Conservation (phyloP, 805 yeast species). For the Hanseniaspora clermontiae region DNA sequence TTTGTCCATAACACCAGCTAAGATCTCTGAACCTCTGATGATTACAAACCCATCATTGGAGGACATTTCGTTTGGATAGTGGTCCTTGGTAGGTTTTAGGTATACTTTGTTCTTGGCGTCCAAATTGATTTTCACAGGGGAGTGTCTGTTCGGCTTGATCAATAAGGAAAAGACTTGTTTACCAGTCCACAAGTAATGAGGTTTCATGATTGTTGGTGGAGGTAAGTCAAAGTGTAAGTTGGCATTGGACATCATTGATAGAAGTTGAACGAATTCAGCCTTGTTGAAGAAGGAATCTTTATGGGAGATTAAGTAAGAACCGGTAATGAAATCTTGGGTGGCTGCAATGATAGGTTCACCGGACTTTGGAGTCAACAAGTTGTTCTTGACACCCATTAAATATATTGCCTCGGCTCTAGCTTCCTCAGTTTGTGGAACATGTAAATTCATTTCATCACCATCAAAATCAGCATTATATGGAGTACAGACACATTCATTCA, state of each 20-base stretch:
- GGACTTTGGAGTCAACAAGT: slow-evolving; percentile 85
- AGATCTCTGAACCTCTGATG: slow-evolving; percentile 75
- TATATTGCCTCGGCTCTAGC: slow-evolving; percentile 98
- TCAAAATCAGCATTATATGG: slow-evolving; percentile 99
- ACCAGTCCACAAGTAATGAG: slow-evolving; percentile 89
- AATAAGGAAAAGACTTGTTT: slow-evolving; percentile 84
- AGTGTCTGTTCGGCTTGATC: slow-evolving; percentile 64
- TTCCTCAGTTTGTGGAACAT: slow-evolving; percentile 97
- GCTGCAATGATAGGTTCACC: slow-evolving; percentile 99
- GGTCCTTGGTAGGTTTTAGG: slow-evolving; percentile 52
- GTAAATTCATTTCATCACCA: slow-evolving; percentile 98
- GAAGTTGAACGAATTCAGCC: slow-evolving; percentile 65
- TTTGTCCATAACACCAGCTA: slow-evolving; percentile 95
- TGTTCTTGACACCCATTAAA: slow-evolving; percentile 94
- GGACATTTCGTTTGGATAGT: slow-evolving; percentile 83
- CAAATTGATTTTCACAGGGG: slow-evolving; percentile 74
- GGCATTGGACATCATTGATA: slow-evolving; percentile 95
- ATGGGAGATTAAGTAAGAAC: slow-evolving; percentile 81
- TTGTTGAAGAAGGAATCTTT: slow-evolving; percentile 90
- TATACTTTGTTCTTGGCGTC: slow-evolving; percentile 92
- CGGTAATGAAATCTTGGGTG: slow-evolving; percentile 97
- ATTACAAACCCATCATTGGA: slow-evolving; percentile 92
- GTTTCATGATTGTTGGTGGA: slow-evolving; percentile 87
- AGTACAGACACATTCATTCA: slow-evolving; percentile 97
- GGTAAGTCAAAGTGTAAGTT: slow-evolving; percentile 79